Evolutionary conservation across 2,329 filamentous ascomycete genomes (phyloP), one percentile per base, ranked within the genome.

Genomic region (Colletotrichum tofieldiae): DNA sequence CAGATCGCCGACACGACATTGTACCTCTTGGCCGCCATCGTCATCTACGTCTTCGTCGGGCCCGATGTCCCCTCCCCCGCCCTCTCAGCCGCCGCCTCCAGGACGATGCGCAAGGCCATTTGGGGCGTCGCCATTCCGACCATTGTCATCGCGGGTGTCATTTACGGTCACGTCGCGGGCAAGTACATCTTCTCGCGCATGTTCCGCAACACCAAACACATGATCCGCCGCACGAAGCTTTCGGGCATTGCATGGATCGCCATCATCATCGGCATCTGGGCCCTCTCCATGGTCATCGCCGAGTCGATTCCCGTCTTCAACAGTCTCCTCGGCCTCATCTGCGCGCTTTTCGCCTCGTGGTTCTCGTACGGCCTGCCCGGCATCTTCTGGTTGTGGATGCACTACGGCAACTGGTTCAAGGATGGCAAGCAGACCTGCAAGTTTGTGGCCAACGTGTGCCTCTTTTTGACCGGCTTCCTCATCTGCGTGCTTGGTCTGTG

Each of bases 221-320:
- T 89, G 79, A 82, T 84, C 66, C 84, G 86, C 75, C 84, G 84
- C 56, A 89, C 86, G 58, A 82, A 81, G 72, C 71, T 86, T 1
- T 87, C 89, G 6, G 86, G 87, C 74, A 78, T 85, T 6, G 85
- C 85, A 16, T 94, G 92, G 92, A 75, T 89, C 16, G 85, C 75
- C 8, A 88, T 94, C 56, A 86, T 88, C 1, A 77, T 86, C 0
- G 78, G 75, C 16, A 79, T 90, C 20, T 93, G 91, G 89, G 75
- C 89, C 7, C 67, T 92, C 5, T 89, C 91, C 2, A 93, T 90
- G 86, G 80, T 94, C 71, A 91, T 94, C 71, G 91, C 92, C 6
- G 88, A 92, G 77, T 89, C 90, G 0, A 91, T 94, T 9, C 93
- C 93, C 0, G 88, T 90, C 60, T 94, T 94, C 82, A 90, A 89